Conservation (phyloP, 2,329 filamentous ascomycete genomes). For the Stachybotrys elegans region DNA sequence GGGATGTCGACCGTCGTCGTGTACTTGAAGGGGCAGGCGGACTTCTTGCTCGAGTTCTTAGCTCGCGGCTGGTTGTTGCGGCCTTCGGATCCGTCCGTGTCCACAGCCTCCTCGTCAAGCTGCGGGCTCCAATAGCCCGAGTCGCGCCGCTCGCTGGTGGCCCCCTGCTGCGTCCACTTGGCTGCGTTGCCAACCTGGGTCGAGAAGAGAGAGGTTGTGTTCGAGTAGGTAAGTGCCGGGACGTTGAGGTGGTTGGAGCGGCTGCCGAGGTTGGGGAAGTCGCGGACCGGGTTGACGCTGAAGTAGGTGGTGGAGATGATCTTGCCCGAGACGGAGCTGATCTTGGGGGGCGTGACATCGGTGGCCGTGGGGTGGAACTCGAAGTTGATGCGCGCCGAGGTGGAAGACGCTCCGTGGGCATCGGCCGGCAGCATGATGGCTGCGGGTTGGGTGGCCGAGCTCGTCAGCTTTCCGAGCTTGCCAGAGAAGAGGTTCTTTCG, state of each 20-base stretch:
- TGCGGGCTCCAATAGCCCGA: slow-evolving; percentile 48
- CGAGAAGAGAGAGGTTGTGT: slow-evolving; percentile 35
- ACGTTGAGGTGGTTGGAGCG: slow-evolving; percentile 33
- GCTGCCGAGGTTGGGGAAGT: slow-evolving; percentile 46
- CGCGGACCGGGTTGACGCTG: slow-evolving; percentile 37
- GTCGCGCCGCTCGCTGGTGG: slow-evolving; percentile 36
- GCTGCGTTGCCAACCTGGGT: slow-evolving; percentile 25
- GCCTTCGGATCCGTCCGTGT: slow-evolving; percentile 23
- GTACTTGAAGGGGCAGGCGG: slow-evolving; percentile 30
- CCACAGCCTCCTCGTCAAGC: slow-evolving; percentile 27
- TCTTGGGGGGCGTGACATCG: slow-evolving; percentile 39
- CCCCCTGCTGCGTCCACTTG: slow-evolving; percentile 37
- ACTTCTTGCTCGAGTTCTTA: slow-evolving; percentile 11
- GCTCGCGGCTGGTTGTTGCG: slow-evolving; percentile 8
- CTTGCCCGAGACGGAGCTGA: slow-evolving; percentile 46
- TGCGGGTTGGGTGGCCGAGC: slow-evolving; percentile 38
- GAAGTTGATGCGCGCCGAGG: slow-evolving; percentile 39
- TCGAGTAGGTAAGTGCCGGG: slow-evolving; percentile 42
- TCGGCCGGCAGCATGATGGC: slow-evolving; percentile 48
- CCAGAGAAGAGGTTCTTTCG: slow-evolving; percentile 47
- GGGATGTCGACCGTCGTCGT: slow-evolving; percentile 40
- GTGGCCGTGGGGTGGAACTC: slow-evolving; percentile 40
- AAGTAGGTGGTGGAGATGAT: slow-evolving; percentile 49
- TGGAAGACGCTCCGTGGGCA: slow-evolving; percentile 35
- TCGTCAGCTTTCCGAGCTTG: slow-evolving; percentile 45